phyloP scores from a whole-genome alignment of 805 yeast species.

The Kodamaea fukazawae region DNA sequence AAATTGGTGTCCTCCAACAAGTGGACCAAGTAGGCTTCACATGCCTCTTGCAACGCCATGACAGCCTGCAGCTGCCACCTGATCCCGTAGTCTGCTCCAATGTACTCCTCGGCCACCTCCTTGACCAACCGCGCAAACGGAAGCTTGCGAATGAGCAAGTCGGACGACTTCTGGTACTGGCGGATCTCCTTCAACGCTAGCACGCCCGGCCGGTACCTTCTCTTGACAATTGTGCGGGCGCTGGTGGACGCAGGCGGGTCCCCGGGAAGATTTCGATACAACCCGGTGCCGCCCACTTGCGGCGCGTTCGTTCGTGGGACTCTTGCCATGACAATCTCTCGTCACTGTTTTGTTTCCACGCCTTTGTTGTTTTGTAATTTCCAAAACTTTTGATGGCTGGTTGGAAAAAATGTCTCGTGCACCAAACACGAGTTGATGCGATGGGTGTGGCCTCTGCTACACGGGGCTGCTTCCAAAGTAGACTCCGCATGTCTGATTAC shows the following conservation, averaged over 20 bases:
- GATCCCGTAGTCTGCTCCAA: constrained; percentile 53
- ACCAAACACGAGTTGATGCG: too few relatives aligned
- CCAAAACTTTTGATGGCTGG: constrained; percentile 6
- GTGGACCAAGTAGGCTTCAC: constrained; percentile 74
- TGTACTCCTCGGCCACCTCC: constrained; percentile 64
- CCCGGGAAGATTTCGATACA: constrained; percentile 52
- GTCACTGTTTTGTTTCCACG: neutral
- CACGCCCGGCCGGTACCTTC: constrained; percentile 61
- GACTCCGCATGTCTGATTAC: too few relatives aligned
- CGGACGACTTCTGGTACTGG: constrained; percentile 65
- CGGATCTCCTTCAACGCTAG: constrained; percentile 67
- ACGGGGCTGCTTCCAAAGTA: too few relatives aligned
- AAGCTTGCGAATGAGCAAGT: constrained; percentile 61
- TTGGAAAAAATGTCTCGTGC: neutral
- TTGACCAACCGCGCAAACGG: constrained; percentile 78
- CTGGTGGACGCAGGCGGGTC: constrained; percentile 40
- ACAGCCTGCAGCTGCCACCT: constrained; percentile 81
- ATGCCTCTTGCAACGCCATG: constrained; percentile 75
- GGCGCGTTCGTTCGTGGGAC: constrained; percentile 6
- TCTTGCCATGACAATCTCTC: constrained; percentile 5
- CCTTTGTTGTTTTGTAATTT: neutral
- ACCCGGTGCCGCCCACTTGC: constrained; percentile 26
- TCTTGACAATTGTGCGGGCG: constrained; percentile 24
- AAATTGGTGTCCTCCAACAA: constrained; percentile 74
- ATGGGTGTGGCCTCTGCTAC: too few relatives aligned